phyloP scores from a whole-genome alignment of 2,329 filamentous ascomycete genomes.

The Fusarium graminum region DNA sequence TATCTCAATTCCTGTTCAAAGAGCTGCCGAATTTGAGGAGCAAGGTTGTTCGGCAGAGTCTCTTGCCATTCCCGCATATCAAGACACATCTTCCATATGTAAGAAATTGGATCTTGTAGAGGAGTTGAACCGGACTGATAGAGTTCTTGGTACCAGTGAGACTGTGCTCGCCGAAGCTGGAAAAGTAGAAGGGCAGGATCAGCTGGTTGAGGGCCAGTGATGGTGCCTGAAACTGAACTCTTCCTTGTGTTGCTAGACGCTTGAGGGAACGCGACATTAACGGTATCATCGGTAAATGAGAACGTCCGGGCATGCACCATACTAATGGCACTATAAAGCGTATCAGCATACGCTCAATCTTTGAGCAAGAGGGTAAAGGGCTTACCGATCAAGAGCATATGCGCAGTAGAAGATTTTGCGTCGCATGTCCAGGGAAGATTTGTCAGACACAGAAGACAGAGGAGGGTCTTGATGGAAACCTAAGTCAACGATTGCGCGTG shows the following conservation, averaged over 20 bases:
- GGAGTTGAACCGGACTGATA: constrained; percentile 81
- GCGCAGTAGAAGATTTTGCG: constrained; percentile 91
- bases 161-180: constrained; percentile 86
- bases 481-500: constrained; percentile 87
- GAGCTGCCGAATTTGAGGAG: constrained; percentile 75
- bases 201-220: constrained; percentile 64
- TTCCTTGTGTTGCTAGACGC: constrained; percentile 59
- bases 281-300: constrained; percentile 91
- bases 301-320: constrained; percentile 90
- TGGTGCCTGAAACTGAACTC: constrained; percentile 58
- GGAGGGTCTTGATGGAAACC: constrained; percentile 94
- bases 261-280: constrained; percentile 82
- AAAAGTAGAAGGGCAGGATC: constrained; percentile 83
- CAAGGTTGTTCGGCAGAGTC: constrained; percentile 75
- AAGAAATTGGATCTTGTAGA: constrained; percentile 76
- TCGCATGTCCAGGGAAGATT: constrained; percentile 78
- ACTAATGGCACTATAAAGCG: constrained; percentile 76
- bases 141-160: constrained; percentile 88
- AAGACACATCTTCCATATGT: constrained; percentile 81
- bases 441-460: constrained; percentile 74
- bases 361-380: background rate
- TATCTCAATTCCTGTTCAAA: constrained; percentile 92
- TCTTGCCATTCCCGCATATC: constrained; percentile 86
- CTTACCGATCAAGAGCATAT: constrained; percentile 87
- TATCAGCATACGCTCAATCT: constrained; percentile 37